These are phyloP conservation scores for Paragyromitra xinjiangensis DNA, from an alignment of 495 filamentous ascomycete species.

Conservation along the genomic window DNA sequence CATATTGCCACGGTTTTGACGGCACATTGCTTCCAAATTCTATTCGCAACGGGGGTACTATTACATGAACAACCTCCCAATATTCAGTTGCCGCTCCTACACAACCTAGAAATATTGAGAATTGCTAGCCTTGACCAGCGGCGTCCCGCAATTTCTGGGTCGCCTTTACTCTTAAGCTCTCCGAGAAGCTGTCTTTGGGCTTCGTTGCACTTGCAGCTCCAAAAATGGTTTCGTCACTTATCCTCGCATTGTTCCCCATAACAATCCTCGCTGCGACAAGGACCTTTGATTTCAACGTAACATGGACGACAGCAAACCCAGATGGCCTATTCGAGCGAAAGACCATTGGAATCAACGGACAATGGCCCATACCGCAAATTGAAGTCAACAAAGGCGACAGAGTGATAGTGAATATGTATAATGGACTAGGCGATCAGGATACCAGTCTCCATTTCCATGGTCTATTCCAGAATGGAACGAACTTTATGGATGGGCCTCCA, in stretches of 20 bases:
- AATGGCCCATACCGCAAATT: slow-evolving; percentile 79
- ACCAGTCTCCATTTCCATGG: slow-evolving; percentile 84
- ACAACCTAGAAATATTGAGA: slow-evolving; percentile 10
- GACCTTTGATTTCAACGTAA: slow-evolving; percentile 79
- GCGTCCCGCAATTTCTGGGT: slow-evolving; percentile 3
- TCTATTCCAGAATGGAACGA: slow-evolving; percentile 74
- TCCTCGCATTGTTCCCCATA: slow-evolving; percentile 58
- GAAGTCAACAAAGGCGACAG: slow-evolving; percentile 75
- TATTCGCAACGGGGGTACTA: slow-evolving; percentile 8
- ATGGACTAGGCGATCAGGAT: slow-evolving; percentile 74
- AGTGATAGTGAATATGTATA: slow-evolving; percentile 75
- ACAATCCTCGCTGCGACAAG: slow-evolving; percentile 68
- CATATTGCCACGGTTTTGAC: slow-evolving; percentile 14
- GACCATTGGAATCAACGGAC: slow-evolving; percentile 80
- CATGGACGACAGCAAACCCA: slow-evolving; percentile 82
- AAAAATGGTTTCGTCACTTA: slow-evolving; percentile 45
- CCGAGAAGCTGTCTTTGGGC: neutral
- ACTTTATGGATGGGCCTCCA: slow-evolving; percentile 77
- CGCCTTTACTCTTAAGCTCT: neutral
- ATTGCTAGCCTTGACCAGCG: neutral
- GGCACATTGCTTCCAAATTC: slow-evolving; percentile 3
- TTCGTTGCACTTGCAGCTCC: slow-evolving; percentile 3
- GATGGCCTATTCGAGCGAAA: slow-evolving; percentile 74
- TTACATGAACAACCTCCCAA: slow-evolving; percentile 18
- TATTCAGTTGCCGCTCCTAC: neutral